Base-by-base conservation (phyloP, 2,329 filamentous ascomycete genomes). In the Calonectria henricotiae region DNA sequence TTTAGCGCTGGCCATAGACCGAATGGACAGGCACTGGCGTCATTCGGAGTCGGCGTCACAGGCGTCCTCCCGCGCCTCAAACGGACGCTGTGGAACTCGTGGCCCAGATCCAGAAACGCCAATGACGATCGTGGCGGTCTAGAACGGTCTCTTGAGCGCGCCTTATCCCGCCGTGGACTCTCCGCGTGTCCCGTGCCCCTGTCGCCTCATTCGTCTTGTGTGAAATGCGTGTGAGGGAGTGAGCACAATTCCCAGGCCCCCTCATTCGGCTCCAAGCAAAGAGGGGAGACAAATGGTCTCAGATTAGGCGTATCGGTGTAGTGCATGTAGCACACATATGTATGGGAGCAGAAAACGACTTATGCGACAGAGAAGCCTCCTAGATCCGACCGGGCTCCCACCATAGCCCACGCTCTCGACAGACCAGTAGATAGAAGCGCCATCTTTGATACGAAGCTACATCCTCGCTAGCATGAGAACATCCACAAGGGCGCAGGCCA, bases 51-150 rank as follows among this genome's bases (percentile, higher is more conserved):
- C 66, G 61, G 61, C 44, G 41, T 54, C 13, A 27, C 39, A 23
- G 58, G 46, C 46, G 39, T 37, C 37, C 49, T 71, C 69, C 62
- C 71, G 64, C 55, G 70, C 61, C 68, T 73, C 61, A 74, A 76
- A 73, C 65, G 65, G 44, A 75, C 71, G 55, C 65, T 54, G 71
- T 78, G 76, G 76, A 72, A 76, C 73, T 70, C 49, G n/a, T 60
- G 65, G 51, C 66, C 76, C 69, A 71, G 68, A 73, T 77, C 58
- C 23, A 76, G 76, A 74, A 76, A 71, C 71, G 49, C 69, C 70
- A 37, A 75, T 78, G 75, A 76, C 71, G 76, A 78, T 78, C 74
- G 47, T 62, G 27, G 37, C 51, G 63, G 67, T 78, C 76, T 78
- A 74, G 76, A 78, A 74, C 76, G 71, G 76, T 74, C 76, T 76